These are phyloP conservation scores for Ephemerocybe angulata DNA, from an alignment of 768 basidiomycete species.

Conservation along the genomic window DNA sequence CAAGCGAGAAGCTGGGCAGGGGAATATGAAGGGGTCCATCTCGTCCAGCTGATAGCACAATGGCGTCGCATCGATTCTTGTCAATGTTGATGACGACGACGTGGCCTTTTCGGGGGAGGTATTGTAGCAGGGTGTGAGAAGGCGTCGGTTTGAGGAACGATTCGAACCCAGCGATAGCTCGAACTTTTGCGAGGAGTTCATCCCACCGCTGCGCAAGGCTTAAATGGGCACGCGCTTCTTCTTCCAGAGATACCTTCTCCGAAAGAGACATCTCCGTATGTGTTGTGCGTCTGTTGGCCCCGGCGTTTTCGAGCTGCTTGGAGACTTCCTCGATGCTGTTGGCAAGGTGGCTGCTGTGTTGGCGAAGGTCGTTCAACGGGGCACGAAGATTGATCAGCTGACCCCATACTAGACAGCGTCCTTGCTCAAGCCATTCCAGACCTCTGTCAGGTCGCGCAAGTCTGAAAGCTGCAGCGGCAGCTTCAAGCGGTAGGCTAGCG, in stretches of 20 bases:
- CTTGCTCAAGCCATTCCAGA: slow-evolving; percentile 33
- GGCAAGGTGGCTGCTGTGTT: slow-evolving; percentile 18
- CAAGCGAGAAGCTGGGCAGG: background rate
- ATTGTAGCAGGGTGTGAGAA: background rate
- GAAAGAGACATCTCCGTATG: slow-evolving; percentile 13
- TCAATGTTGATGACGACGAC: background rate
- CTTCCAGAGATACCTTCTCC: background rate
- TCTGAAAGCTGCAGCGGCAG: slow-evolving; percentile 24
- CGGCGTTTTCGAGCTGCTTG: background rate
- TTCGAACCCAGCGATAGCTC: slow-evolving; percentile 15
- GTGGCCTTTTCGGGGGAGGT: slow-evolving; percentile 11
- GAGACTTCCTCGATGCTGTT: background rate
- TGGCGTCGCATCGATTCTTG: background rate
- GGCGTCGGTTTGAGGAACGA: slow-evolving; percentile 18
- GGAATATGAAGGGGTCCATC: background rate
- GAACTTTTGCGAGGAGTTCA: slow-evolving; percentile 10
- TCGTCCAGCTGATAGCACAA: background rate
- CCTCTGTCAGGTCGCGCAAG: slow-evolving; percentile 17
- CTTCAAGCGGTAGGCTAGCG: slow-evolving; percentile 1
- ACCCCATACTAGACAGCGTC: slow-evolving; percentile 26
- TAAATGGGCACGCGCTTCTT: background rate
- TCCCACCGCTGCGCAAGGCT: slow-evolving; percentile 19
- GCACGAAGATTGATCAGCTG: slow-evolving; percentile 23
- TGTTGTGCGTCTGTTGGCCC: background rate
- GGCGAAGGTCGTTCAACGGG: slow-evolving; percentile 14